Conservation (phyloP, 768 basidiomycete species). For the Leucocoprinus leucothites region DNA sequence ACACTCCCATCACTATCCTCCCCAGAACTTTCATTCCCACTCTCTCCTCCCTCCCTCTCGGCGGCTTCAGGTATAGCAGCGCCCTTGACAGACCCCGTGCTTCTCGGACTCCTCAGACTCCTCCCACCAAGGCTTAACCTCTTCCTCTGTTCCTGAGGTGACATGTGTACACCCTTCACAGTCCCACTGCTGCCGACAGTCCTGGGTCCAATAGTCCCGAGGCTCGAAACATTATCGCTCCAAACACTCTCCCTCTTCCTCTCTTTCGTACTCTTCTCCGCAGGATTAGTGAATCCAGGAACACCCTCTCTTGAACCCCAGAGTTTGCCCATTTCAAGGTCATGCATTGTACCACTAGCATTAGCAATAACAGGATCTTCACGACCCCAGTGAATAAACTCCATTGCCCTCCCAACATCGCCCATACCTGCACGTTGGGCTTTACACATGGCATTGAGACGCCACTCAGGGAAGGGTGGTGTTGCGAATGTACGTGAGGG, state of each 20-base stretch:
- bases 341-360: slow-evolving; percentile 6
- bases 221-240: slow-evolving; percentile 10
- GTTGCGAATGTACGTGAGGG: slow-evolving; percentile 28
- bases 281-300: not conserved
- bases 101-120: slow-evolving; percentile 4
- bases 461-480: slow-evolving; percentile 69
- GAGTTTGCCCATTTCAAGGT: not conserved
- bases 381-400: slow-evolving; percentile 28
- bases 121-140: slow-evolving; percentile 6
- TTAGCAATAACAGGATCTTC: slow-evolving; percentile 13
- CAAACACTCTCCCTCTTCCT: slow-evolving; percentile 10
- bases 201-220: slow-evolving; percentile 12
- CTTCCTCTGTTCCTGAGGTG: slow-evolving; percentile 6
- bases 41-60: slow-evolving; percentile 4
- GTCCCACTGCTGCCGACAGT: slow-evolving; percentile 14
- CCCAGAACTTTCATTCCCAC: slow-evolving; percentile 9
- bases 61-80: not conserved
- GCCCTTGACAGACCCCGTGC: not conserved
- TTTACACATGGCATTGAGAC: slow-evolving; percentile 42
- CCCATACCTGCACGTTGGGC: slow-evolving; percentile 60
- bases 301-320: slow-evolving; percentile 12
- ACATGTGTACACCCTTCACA: slow-evolving; percentile 8
- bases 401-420: slow-evolving; percentile 52
- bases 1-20: slow-evolving; percentile 13
- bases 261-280: slow-evolving; percentile 17